Conservation (phyloP, 495 filamentous ascomycete species). For the Penicillium verhagenii region DNA sequence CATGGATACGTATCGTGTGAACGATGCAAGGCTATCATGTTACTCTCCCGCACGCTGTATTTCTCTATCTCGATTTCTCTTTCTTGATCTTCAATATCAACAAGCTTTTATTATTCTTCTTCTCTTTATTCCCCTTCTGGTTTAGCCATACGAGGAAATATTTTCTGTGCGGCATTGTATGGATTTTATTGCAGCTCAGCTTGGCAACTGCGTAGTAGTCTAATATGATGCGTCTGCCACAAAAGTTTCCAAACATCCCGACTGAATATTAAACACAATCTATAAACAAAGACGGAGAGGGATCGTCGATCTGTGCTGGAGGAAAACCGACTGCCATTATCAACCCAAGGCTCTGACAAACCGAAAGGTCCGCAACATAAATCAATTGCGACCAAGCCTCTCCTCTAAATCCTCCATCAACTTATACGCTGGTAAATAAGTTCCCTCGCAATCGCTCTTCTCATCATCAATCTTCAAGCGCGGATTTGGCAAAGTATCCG, state of each 20-base stretch:
- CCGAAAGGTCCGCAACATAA: background rate
- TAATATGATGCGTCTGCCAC: constrained; percentile 14
- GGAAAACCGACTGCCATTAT: background rate
- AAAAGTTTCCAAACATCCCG: background rate
- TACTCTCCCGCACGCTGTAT: too few relatives aligned
- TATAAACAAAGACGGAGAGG: constrained; percentile 8
- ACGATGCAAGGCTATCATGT: too few relatives aligned
- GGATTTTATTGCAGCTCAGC: too few relatives aligned
- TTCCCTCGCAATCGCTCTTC: constrained; percentile 25
- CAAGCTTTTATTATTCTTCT: too few relatives aligned
- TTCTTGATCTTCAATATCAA: too few relatives aligned
- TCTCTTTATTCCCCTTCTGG: too few relatives aligned
- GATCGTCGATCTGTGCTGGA: constrained; percentile 14
- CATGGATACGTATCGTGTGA: too few relatives aligned
- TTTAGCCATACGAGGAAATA: too few relatives aligned
- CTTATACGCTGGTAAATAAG: constrained; percentile 83
- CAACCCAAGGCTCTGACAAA: background rate
- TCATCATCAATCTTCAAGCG: constrained; percentile 51
- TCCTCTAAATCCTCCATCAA: constrained; percentile 82
- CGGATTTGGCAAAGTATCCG: constrained; percentile 89
- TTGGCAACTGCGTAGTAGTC: constrained; percentile 10
- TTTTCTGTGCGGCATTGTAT: too few relatives aligned
- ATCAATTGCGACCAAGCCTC: constrained; percentile 72
- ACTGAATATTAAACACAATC: constrained; percentile 7
- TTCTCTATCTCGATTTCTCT: too few relatives aligned